Conservation (phyloP, 2,329 filamentous ascomycete genomes). For the Hysterium pulicare region DNA sequence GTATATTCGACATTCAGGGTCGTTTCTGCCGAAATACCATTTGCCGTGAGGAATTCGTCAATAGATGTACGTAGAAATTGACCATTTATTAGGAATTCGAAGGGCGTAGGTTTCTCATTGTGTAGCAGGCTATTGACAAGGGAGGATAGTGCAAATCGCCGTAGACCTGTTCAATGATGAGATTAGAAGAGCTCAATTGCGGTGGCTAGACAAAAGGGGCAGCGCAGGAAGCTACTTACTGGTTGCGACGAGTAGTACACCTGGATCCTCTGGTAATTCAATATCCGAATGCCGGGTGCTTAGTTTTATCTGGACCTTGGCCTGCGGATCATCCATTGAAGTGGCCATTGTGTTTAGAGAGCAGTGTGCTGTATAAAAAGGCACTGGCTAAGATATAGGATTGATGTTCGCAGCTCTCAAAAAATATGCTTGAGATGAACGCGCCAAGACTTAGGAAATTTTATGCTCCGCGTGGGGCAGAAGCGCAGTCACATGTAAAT, state of each 20-base stretch:
- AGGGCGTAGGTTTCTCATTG: conserved; percentile 64
- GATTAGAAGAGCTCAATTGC: neutral
- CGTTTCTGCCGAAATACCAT: conserved; percentile 85
- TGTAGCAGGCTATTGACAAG: conserved; percentile 61
- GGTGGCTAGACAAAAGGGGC: neutral
- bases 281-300: conserved; percentile 31
- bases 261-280: conserved; percentile 31
- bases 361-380: neutral
- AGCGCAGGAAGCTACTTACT: conserved; percentile 18
- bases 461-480: neutral
- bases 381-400: neutral
- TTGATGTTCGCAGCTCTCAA: neutral
- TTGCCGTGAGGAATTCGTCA: conserved; percentile 81
- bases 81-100: conserved; percentile 96
- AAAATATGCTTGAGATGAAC: neutral
- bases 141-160: conserved; percentile 50
- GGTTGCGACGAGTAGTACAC: conserved; percentile 29
- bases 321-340: neutral
- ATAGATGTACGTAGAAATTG: conserved; percentile 85
- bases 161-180: conserved; percentile 18
- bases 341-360: neutral
- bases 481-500: neutral
- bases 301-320: conserved; percentile 2
- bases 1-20: conserved; percentile 90
- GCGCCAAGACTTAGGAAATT: neutral